phyloP scores from a whole-genome alignment of 1,139 yeast species.

The Taphrina flavorubra region DNA sequence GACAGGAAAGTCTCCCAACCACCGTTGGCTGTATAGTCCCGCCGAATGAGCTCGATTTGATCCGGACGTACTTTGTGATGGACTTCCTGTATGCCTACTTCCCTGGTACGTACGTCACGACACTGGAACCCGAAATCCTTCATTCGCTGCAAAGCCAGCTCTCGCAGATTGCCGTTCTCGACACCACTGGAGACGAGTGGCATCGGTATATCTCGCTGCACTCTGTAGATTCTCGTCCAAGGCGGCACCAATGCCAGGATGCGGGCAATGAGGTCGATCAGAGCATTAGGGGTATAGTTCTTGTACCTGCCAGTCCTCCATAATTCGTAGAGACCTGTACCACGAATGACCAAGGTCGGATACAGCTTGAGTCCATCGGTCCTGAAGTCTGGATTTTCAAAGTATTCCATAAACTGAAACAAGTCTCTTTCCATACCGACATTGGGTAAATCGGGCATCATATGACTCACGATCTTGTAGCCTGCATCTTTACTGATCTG shows the following conservation, averaged over 20 bases:
- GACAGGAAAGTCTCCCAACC: conserved; percentile 98
- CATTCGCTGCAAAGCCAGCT: conserved; percentile 95
- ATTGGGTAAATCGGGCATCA: conserved; percentile 99
- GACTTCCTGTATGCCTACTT: conserved; percentile 97
- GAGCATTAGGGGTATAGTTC: conserved; percentile 91
- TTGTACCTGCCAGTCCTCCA: conserved; percentile 97
- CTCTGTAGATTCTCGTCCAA: conserved; percentile 98
- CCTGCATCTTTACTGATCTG: conserved; percentile 97
- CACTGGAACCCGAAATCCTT: conserved; percentile 96
- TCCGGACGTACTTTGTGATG: conserved; percentile 97
- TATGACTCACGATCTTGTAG: conserved; percentile 94
- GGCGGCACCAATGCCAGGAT: conserved; percentile 97
- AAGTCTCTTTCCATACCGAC: conserved; percentile 98
- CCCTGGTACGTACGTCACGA: conserved; percentile 97
- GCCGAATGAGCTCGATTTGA: conserved; percentile 90
- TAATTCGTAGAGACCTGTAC: conserved; percentile 93
- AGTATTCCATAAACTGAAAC: conserved; percentile 93
- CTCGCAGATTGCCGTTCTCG: conserved; percentile 95
- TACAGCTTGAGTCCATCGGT: conserved; percentile 95
- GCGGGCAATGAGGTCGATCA: conserved; percentile 92
- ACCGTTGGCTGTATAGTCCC: conserved; percentile 96
- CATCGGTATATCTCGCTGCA: conserved; percentile 99
- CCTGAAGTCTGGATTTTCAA: conserved; percentile 94
- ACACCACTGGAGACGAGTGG: conserved; percentile 98
- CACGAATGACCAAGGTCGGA: conserved; percentile 95